Evolutionary conservation across 2,329 filamentous ascomycete species (phyloP), one percentile per base, ranked within the genome.

Genomic region (Aureobasidium zeae): DNA sequence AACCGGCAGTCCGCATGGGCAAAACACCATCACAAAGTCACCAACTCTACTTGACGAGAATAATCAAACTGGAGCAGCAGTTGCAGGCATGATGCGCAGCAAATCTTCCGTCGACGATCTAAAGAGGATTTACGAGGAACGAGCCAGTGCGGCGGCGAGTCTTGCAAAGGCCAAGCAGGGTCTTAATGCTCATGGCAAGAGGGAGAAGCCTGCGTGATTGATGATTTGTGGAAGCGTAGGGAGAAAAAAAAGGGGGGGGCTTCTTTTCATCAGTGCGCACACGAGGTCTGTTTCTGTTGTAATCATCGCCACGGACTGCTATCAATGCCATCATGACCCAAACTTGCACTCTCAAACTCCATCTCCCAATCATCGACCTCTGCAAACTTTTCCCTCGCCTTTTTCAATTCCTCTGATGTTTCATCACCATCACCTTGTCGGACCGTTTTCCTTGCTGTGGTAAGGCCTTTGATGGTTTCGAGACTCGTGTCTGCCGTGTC

Each of bases 281-380:
- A 20, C 19, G 20, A 37, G 34, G 19, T 9, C 25, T 7, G 24
- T 25, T 25, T 25, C 7, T 25, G 24, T 7, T 25, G n/a, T n/a
- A n/a, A n/a, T 49, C 45, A 63, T 47, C 64, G 53, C 55, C 62
- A 66, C 3, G 65, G 64, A 52, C 63, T 67, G 25, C 62, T 65
- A 3, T 9, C 31, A 8, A 48, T 56, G 16, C 56, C 58, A 46
- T 70, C 66, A 12, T 11, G 17, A 15, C 39, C 39, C 24, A 64
- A 59, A 41, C 63, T 69, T 49, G 69, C 63, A 42, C 62, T 70
- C 57, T 71, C 69, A 53, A 71, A 72, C 34, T 70, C 67, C 56
- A 72, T 61, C 47, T 71, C 68, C 59, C 67, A 71, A 17, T 63
- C 55, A 52, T 72, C 69, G 4, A 72, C 63, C 44, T 70, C 68